Conservation (phyloP, 2,329 filamentous ascomycete genomes). For the Curvularia sp. region DNA sequence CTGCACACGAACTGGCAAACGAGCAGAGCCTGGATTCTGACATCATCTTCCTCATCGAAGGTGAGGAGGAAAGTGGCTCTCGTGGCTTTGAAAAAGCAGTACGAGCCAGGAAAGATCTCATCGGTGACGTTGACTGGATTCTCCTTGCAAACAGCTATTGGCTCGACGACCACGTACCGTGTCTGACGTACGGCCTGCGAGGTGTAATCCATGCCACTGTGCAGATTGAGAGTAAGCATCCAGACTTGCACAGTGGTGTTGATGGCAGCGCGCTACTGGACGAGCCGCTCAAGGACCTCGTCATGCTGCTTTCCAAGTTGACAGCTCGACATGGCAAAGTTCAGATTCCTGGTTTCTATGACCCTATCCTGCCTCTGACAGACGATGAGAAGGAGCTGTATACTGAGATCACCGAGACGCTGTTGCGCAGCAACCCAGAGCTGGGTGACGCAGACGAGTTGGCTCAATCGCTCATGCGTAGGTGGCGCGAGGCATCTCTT, state of each 20-base stretch:
- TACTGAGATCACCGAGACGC: conserved; percentile 79
- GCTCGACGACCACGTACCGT: conserved; percentile 95
- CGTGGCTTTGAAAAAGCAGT: conserved; percentile 88
- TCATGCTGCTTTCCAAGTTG: conserved; percentile 79
- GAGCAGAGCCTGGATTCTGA: conserved; percentile 86
- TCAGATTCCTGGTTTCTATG: conserved; percentile 87
- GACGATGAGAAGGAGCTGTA: conserved; percentile 80
- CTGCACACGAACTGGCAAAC: conserved; percentile 85
- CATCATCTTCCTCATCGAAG: conserved; percentile 92
- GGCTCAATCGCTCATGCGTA: conserved; percentile 84
- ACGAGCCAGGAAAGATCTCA: conserved; percentile 77
- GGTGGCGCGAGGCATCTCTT: conserved; percentile 93
- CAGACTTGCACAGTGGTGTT: conserved; percentile 95
- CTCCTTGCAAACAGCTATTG: conserved; percentile 97
- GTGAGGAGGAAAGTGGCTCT: conserved; percentile 94
- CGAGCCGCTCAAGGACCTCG: conserved; percentile 90
- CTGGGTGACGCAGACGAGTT: conserved; percentile 71
- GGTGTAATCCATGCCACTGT: conserved; percentile 94
- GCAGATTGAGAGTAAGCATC: conserved; percentile 82
- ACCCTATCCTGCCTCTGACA: conserved; percentile 78
- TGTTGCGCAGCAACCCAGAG: conserved; percentile 74
- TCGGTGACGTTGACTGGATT: conserved; percentile 93
- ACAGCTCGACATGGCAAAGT: conserved; percentile 83
- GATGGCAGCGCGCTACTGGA: conserved; percentile 90
- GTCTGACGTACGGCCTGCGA: conserved; percentile 90